A percentile compares a stretch with the other conserved stretches of the same genome.
These are phyloP conservation scores for Echeveria elegans DNA, from an alignment of 164 flowering plant species.

Conservation along the genomic window DNA sequence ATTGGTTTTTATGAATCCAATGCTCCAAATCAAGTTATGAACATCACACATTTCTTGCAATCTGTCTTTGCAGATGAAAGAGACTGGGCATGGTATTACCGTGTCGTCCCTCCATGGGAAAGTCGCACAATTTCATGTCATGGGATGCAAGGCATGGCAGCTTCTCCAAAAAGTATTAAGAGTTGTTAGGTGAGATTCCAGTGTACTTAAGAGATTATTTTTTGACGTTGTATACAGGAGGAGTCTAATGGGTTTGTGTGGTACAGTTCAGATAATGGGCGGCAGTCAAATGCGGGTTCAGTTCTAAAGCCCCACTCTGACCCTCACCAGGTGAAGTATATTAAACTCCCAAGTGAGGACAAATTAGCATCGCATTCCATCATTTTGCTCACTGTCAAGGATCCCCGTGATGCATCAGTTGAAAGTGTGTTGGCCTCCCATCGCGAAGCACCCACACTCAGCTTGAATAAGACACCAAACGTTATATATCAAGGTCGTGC, in stretches of 20 bases:
- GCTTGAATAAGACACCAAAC: slow-evolving; percentile 11
- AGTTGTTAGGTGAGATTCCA: slow-evolving; percentile 35
- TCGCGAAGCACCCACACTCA: slow-evolving; percentile 6
- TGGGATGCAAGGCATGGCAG: slow-evolving; percentile 55
- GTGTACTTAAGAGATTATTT: not conserved
- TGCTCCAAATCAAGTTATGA: too few species aligned
- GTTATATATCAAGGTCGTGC: slow-evolving; percentile 13
- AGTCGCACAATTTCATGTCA: slow-evolving; percentile 60
- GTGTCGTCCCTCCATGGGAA: slow-evolving; percentile 66
- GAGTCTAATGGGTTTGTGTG: not conserved
- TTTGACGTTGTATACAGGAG: not conserved
- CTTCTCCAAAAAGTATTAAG: slow-evolving; percentile 55
- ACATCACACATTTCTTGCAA: not conserved
- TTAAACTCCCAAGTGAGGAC: slow-evolving; percentile 32
- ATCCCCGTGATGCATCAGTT: slow-evolving; percentile 47
- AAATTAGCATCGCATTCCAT: slow-evolving; percentile 36
- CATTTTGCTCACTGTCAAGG: slow-evolving; percentile 47
- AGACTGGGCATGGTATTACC: slow-evolving; percentile 26
- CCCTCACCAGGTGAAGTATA: slow-evolving; percentile 13
- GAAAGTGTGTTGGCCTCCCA: slow-evolving; percentile 17
- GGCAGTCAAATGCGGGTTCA: slow-evolving; percentile 25
- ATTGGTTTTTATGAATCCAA: too few species aligned
- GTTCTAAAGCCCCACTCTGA: slow-evolving; percentile 13
- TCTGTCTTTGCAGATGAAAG: slow-evolving; percentile 36
- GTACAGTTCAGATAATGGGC: slow-evolving; percentile 28